Conservation (phyloP, 1,139 yeast species). For the Geotrichum klebahnii region DNA sequence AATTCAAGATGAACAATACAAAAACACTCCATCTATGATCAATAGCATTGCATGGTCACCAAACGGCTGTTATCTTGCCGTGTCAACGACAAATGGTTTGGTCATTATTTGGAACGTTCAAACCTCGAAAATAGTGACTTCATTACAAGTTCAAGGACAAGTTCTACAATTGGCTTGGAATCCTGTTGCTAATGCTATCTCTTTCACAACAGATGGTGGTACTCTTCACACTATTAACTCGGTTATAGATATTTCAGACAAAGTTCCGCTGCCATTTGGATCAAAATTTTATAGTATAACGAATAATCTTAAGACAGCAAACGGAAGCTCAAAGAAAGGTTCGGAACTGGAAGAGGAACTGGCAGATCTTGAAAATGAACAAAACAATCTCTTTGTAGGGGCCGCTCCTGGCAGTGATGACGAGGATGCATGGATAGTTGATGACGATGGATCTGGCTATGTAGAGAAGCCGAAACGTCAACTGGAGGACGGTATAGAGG, state of each 20-base stretch:
- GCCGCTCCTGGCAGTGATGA: constrained; percentile 31
- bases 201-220: constrained; percentile 38
- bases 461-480: constrained; percentile 10
- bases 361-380: constrained; percentile 5
- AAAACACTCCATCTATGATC: constrained; percentile 33
- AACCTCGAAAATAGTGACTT: background rate
- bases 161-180: constrained; percentile 38
- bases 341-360: constrained; percentile 30
- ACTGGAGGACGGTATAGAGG: background rate
- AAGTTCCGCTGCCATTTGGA: constrained; percentile 4
- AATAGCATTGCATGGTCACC: constrained; percentile 59
- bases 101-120: constrained; percentile 54
- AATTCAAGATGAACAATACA: constrained; percentile 7
- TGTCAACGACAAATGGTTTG: constrained; percentile 46
- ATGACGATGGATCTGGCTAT: constrained; percentile 48
- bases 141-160: constrained; percentile 13
- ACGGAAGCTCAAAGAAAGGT: constrained; percentile 32
- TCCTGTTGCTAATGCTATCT: constrained; percentile 37
- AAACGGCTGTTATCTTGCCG: constrained; percentile 54
- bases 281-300: constrained; percentile 8
- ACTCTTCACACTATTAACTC: constrained; percentile 30
- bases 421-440: constrained; percentile 48
- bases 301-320: constrained; percentile 21
- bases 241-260: constrained; percentile 2
- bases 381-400: background rate